Conservation (phyloP, 768 basidiomycete genomes). For the Rhizopogon vesiculosus region DNA sequence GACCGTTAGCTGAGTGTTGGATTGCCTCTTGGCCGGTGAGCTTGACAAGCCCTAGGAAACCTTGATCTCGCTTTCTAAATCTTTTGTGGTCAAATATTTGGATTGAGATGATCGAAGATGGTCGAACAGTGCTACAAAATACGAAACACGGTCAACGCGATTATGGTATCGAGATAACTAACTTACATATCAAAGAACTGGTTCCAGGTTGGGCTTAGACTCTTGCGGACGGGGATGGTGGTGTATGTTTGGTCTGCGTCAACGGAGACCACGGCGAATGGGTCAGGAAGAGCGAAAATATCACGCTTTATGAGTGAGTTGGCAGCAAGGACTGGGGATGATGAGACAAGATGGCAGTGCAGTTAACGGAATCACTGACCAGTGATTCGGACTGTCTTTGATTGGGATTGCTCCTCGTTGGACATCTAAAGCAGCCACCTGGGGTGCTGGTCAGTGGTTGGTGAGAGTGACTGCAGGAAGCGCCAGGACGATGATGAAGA, state of each 20-base stretch:
- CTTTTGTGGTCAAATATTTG: constrained; percentile 91
- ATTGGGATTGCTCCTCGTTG: not conserved
- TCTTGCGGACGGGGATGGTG: constrained; percentile 65
- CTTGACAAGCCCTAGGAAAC: constrained; percentile 57
- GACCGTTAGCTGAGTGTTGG: constrained; percentile 39
- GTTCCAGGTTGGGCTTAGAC: constrained; percentile 74
- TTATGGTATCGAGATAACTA: constrained; percentile 8
- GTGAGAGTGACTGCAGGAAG: not conserved
- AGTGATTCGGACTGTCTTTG: not conserved
- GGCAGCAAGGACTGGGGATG: constrained; percentile 68
- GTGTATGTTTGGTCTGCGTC: constrained; percentile 81
- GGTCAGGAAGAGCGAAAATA: constrained; percentile 78
- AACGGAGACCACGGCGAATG: constrained; percentile 84
- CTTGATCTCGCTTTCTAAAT: constrained; percentile 86
- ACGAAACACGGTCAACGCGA: not conserved
- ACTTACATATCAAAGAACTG: constrained; percentile 83
- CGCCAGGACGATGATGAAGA: not conserved
- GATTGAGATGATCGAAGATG: constrained; percentile 71
- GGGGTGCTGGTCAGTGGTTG: not conserved
- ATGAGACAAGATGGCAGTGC: not conserved
- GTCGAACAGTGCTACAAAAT: constrained; percentile 54
- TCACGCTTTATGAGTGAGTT: constrained; percentile 72
- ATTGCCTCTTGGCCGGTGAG: constrained; percentile 53
- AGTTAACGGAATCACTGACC: not conserved
- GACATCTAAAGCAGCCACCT: not conserved